A percentile compares a stretch with the other conserved stretches of the same genome.
These are phyloP conservation scores for Anthracocystis setariae DNA, from an alignment of 1,284 basidiomycete species.

Conservation along the genomic window DNA sequence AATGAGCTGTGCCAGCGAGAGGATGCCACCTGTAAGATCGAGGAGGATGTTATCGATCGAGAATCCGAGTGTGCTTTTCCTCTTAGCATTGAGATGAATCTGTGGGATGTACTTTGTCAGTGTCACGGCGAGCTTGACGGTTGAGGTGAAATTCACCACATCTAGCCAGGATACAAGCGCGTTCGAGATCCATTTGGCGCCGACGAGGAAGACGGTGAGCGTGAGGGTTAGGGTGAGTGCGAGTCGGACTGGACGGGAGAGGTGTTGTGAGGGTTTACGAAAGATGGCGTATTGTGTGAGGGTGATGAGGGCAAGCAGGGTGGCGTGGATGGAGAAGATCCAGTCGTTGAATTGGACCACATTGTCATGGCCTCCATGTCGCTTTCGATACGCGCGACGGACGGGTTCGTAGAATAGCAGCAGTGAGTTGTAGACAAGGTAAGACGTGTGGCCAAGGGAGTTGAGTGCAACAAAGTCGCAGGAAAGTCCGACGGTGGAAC, in stretches of 20 bases:
- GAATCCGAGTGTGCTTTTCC: conserved; percentile 68
- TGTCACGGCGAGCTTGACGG: conserved; percentile 68
- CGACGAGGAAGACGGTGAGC: conserved; percentile 9
- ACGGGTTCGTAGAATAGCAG: conserved; percentile 42
- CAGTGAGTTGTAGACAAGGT: conserved; percentile 48
- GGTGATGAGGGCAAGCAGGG: conserved; percentile 27
- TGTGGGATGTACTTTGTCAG: conserved; percentile 66
- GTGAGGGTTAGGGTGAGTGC: conserved; percentile 13
- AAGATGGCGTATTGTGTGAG: conserved; percentile 14
- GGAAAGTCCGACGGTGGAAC: conserved; percentile 48
- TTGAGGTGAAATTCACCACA: conserved; percentile 57
- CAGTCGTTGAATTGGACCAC: conserved; percentile 57
- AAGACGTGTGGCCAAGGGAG: conserved; percentile 52
- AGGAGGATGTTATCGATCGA: conserved; percentile 68
- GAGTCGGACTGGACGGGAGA: conserved; percentile 15
- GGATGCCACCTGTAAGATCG: conserved; percentile 66
- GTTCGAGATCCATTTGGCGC: conserved; percentile 11
- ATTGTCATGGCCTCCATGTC: conserved; percentile 44
- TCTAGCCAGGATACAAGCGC: conserved; percentile 40
- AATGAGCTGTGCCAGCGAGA: conserved; percentile 62
- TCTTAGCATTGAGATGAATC: conserved; percentile 64
- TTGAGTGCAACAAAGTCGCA: conserved; percentile 60
- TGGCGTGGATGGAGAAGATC: conserved; percentile 50
- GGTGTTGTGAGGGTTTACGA: background rate
- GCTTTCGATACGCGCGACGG: conserved; percentile 42